Conservation (phyloP, 805 yeast genomes). For the Cyberlindnera amylophila region DNA sequence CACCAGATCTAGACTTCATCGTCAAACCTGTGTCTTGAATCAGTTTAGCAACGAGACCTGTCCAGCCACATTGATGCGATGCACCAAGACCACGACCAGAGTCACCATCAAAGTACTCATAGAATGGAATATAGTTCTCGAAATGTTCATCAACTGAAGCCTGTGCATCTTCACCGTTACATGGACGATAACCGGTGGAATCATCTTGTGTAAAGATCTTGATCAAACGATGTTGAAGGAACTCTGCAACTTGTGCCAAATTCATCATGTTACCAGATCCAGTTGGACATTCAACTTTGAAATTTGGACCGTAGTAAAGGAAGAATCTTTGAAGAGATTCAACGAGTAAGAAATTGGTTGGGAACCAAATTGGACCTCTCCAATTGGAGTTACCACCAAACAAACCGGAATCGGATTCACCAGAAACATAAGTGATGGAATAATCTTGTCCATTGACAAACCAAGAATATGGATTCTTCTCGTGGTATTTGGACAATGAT, state of each 20-base stretch:
- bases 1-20: constrained; percentile 34
- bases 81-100: constrained; percentile 93
- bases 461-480: constrained; percentile 80
- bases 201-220: constrained; percentile 69
- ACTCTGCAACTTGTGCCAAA: constrained; percentile 87
- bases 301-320: constrained; percentile 80
- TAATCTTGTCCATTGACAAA: constrained; percentile 72
- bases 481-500: constrained; percentile 82
- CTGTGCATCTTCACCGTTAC: constrained; percentile 65
- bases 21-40: constrained; percentile 84
- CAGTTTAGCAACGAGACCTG: constrained; percentile 87
- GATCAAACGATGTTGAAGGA: constrained; percentile 80
- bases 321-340: constrained; percentile 86
- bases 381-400: constrained; percentile 97
- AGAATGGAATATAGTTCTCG: constrained; percentile 72
- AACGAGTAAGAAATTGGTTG: constrained; percentile 79
- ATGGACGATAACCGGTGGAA: constrained; percentile 63
- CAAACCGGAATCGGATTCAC: constrained; percentile 88
- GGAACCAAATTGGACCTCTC: constrained; percentile 98
- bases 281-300: constrained; percentile 84
- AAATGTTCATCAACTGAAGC: constrained; percentile 65
- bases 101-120: constrained; percentile 90
- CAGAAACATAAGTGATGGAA: constrained; percentile 72
- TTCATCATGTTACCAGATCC: constrained; percentile 75
- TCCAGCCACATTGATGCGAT: constrained; percentile 96